Evolutionary conservation across 2,329 filamentous ascomycete genomes (phyloP), one percentile per base, ranked within the genome.

Genomic region (Fragosphaeria purpurea): DNA sequence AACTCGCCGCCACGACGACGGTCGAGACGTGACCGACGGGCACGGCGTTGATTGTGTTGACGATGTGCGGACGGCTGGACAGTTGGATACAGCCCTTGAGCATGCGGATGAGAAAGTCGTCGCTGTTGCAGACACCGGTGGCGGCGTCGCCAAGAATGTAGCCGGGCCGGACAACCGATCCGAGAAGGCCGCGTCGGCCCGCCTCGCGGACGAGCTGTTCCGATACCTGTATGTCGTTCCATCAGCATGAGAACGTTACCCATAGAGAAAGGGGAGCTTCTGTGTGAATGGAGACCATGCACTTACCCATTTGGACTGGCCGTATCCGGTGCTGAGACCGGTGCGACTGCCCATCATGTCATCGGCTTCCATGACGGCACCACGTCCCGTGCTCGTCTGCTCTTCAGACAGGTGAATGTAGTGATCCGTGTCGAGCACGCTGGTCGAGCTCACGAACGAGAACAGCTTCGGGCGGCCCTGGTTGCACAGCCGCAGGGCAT

Each of bases 101-200:
- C 69, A 96, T 80, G 40, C 91, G 81, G 56, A 95, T 78, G 6
- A 97, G 70, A 72, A 96, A 97, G 67, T 96, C 91, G 61, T 97
- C 91, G 1, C 83, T 90, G 65, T 85, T 88, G 63, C 71, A 85
- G 55, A 79, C 78, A 47, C 90, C 90, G 10, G 77, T 81, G 43
- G 73, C 67, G 1, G 79, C 76, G 62, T 90, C 82, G 31, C 89
- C 91, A 4, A 85, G 75, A 39, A 96, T 82, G 64, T 96, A 96
- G 34, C 91, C 89, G 4, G 91, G 85, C 10, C 91, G 81, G 46
- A 95, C 73, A 41, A 95, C 79, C 30, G 83, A 77, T 12, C 88
- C 90, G 12, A 69, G 72, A 2, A 96, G 77, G 10, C 91, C 90
- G 50, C 87, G 78, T 51, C 72, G 73, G 46, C 89, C 88, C 32